These are phyloP conservation scores for Stereum hirsutum DNA, from an alignment of 1,284 basidiomycete genomes.

Conservation along the genomic window DNA sequence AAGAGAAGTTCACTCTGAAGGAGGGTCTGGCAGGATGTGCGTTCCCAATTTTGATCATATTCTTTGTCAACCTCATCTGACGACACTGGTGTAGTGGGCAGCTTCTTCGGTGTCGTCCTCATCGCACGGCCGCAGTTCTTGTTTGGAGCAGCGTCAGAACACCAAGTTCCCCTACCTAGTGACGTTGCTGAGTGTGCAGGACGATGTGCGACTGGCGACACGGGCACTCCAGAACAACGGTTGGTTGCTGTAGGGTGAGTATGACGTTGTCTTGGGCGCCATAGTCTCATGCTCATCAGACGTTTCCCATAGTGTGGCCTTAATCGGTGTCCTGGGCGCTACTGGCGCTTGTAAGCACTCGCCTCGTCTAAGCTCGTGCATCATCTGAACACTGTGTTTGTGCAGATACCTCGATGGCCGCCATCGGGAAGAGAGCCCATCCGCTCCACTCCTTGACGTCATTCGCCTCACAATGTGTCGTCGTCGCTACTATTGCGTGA, in stretches of 20 bases:
- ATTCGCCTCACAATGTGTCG: slow-evolving; percentile 56
- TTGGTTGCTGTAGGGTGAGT: slow-evolving; percentile 27
- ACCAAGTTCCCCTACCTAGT: slow-evolving; percentile 4
- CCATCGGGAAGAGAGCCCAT: slow-evolving; percentile 67
- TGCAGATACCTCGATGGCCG: slow-evolving; percentile 56
- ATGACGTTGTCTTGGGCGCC: not conserved
- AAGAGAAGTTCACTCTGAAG: slow-evolving; percentile 49
- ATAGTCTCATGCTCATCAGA: slow-evolving; percentile 1
- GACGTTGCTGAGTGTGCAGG: slow-evolving; percentile 5
- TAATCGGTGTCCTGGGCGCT: slow-evolving; percentile 52
- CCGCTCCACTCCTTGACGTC: slow-evolving; percentile 65
- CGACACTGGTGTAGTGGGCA: slow-evolving; percentile 21
- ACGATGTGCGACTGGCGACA: slow-evolving; percentile 7
- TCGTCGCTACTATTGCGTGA: slow-evolving; percentile 42
- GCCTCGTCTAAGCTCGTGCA: not conserved
- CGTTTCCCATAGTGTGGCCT: slow-evolving; percentile 33
- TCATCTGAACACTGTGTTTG: not conserved
- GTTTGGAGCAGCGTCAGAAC: slow-evolving; percentile 17
- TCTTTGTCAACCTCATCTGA: slow-evolving; percentile 12
- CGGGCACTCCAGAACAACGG: slow-evolving; percentile 23
- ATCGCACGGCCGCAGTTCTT: slow-evolving; percentile 32
- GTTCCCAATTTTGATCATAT: slow-evolving; percentile 28
- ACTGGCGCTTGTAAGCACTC: slow-evolving; percentile 46
- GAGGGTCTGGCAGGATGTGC: slow-evolving; percentile 58
- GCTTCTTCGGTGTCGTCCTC: slow-evolving; percentile 41